Evolutionary conservation across 73 alveolate species (phyloP).

Genomic region (Paramecium tetraurelia): DNA sequence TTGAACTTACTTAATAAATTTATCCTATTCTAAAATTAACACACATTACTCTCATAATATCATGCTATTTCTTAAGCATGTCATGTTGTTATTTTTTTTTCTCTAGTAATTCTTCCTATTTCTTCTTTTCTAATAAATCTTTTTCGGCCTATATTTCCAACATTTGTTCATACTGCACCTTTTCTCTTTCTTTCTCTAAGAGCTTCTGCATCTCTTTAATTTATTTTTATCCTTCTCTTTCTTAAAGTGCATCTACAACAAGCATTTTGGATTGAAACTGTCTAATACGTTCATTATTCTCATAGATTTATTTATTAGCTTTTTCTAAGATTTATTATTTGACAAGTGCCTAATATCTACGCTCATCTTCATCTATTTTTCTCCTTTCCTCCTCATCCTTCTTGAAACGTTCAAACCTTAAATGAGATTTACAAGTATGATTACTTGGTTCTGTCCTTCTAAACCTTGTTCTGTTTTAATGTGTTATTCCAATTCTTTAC

Average conservation of each 20-base stretch:
- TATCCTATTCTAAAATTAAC: constrained; percentile 15
- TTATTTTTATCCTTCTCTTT: constrained; percentile 79
- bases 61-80: constrained; percentile 71
- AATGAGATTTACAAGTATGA: too few species aligned
- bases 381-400: constrained; percentile 82
- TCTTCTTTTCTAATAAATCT: constrained; percentile 71
- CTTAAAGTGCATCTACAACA: constrained; percentile 84
- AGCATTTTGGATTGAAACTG: constrained; percentile 86
- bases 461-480: constrained; percentile 70
- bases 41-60: constrained; percentile 68
- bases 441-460: constrained; percentile 77
- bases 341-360: constrained; percentile 71
- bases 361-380: constrained; percentile 86
- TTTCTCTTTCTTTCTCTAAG: constrained; percentile 45
- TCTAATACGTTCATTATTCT: constrained; percentile 85
- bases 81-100: constrained; percentile 75
- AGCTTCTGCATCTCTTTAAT: constrained; percentile 59
- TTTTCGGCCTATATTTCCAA: constrained; percentile 37
- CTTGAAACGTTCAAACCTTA: constrained; percentile 76
- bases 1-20: constrained; percentile 76
- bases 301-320: constrained; percentile 85
- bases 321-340: constrained; percentile 75
- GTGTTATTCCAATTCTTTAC: constrained; percentile 84
- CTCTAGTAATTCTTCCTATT: constrained; percentile 75
- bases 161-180: constrained; percentile 37